These are phyloP conservation scores for Hymenoscyphus linearis DNA, from an alignment of 2,329 filamentous ascomycete genomes.

Conservation along the genomic window DNA sequence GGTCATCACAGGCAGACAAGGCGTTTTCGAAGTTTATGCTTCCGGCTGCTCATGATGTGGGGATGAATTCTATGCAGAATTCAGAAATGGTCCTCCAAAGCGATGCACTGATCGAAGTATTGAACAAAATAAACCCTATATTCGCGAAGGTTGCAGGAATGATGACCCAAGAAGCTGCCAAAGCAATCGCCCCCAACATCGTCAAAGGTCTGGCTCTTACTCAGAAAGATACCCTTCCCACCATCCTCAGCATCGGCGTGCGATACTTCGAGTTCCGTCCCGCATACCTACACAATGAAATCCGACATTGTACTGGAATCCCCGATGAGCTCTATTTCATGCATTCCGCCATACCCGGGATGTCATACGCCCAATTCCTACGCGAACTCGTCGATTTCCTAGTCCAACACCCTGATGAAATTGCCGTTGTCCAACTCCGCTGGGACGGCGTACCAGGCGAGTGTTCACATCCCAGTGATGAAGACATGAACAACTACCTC, in stretches of 20 bases:
- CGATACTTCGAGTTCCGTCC: constrained; percentile 49
- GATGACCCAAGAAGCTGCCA: constrained; percentile 24
- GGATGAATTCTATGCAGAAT: constrained; percentile 47
- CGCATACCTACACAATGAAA: constrained; percentile 40
- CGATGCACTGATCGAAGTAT: constrained; percentile 28
- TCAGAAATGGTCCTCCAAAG: constrained; percentile 35
- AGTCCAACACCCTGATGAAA: constrained; percentile 37
- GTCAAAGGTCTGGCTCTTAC: constrained; percentile 45
- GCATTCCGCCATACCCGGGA: constrained; percentile 45
- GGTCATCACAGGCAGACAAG: constrained; percentile 35
- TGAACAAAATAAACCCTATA: constrained; percentile 18
- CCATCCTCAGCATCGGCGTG: constrained; percentile 42
- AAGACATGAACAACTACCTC: constrained; percentile 37
- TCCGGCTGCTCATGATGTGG: constrained; percentile 43
- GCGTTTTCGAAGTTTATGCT: constrained; percentile 41
- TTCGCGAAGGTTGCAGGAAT: constrained; percentile 24
- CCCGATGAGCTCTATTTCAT: constrained; percentile 46
- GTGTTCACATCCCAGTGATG: constrained; percentile 38
- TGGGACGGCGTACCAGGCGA: constrained; percentile 46
- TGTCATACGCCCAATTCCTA: constrained; percentile 42
- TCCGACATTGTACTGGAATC: constrained; percentile 34
- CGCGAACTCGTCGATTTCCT: constrained; percentile 39
- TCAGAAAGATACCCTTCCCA: constrained; percentile 42
- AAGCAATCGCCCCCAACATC: constrained; percentile 35
- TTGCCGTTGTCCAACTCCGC: constrained; percentile 44